Evolutionary conservation across 345 rosid genomes (phyloP).

Genomic region (Eucalyptus tenuipes): DNA sequence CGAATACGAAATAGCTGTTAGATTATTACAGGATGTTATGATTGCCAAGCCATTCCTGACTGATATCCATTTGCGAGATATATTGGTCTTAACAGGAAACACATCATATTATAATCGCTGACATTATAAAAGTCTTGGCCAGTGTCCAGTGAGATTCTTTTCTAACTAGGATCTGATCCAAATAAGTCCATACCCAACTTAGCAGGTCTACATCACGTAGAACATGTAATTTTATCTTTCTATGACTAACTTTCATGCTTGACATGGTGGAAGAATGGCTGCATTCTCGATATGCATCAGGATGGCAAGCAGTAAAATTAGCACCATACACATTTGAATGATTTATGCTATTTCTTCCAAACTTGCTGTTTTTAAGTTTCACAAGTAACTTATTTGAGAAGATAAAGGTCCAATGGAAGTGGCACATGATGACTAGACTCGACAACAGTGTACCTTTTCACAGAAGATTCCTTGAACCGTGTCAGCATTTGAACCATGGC

Average conservation of each 20-base stretch:
- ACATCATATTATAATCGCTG: not conserved
- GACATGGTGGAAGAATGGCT: not conserved
- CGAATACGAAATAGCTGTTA: not conserved
- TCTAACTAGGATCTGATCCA: not conserved
- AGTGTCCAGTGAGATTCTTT: not conserved
- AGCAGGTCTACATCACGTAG: not conserved
- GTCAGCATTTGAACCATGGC: conserved; percentile 96
- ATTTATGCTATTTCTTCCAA: not conserved
- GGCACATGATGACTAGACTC: not conserved
- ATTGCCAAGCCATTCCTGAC: not conserved
- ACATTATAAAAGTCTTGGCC: not conserved
- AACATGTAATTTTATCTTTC: not conserved
- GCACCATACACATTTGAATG: not conserved
- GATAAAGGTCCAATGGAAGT: not conserved
- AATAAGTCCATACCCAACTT: not conserved
- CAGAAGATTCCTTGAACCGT: conserved; percentile 72
- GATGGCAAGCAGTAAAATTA: not conserved
- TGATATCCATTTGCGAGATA: not conserved
- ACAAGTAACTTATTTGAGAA: not conserved
- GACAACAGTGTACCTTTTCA: conserved; percentile 33
- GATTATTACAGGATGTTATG: not conserved
- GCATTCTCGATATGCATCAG: not conserved
- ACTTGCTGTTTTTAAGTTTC: not conserved
- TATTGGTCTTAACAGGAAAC: not conserved
- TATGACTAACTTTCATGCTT: not conserved